These are phyloP conservation scores for Pseudocohnilembus persalinus DNA, from an alignment of 169 alveolate genomes.

Conservation along the genomic window DNA sequence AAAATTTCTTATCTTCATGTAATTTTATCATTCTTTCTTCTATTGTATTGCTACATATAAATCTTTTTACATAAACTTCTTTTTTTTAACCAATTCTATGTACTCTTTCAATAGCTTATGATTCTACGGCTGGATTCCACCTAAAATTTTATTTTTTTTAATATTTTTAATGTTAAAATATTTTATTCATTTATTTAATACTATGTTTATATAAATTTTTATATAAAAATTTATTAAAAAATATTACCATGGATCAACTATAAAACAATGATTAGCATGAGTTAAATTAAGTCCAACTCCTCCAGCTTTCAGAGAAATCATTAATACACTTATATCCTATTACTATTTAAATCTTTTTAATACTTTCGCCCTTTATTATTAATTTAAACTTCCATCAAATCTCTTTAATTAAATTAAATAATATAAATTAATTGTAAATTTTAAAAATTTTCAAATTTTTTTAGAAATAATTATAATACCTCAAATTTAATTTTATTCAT, in stretches of 20 bases:
- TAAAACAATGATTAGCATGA: slow-evolving; percentile 74
- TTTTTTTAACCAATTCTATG: slow-evolving; percentile 94
- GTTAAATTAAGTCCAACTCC: slow-evolving; percentile 89
- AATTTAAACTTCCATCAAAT: slow-evolving; percentile 61
- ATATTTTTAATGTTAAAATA: too few relatives aligned
- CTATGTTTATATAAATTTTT: neutral
- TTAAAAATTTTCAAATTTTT: too few relatives aligned
- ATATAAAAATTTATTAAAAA: neutral
- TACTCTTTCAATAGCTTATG: slow-evolving; percentile 93
- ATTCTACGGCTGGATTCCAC: slow-evolving; percentile 90
- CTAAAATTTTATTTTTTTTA: neutral
- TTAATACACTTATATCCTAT: slow-evolving; percentile 58
- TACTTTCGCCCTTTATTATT: slow-evolving; percentile 50
- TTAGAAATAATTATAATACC: slow-evolving; percentile 27
- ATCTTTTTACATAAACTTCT: slow-evolving; percentile 78
- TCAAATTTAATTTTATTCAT: slow-evolving; percentile 31
- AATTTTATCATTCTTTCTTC: slow-evolving; percentile 88
- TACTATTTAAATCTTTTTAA: slow-evolving; percentile 50
- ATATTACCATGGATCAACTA: slow-evolving; percentile 89
- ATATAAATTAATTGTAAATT: neutral
- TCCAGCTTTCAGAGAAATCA: slow-evolving; percentile 87
- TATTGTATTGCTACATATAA: slow-evolving; percentile 78
- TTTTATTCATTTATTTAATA: too few relatives aligned
- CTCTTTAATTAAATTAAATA: slow-evolving; percentile 32
- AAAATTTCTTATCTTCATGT: slow-evolving; percentile 56